Base-by-base conservation (phyloP, 2,329 filamentous ascomycete species). In the Nigrospora osmanthi region DNA sequence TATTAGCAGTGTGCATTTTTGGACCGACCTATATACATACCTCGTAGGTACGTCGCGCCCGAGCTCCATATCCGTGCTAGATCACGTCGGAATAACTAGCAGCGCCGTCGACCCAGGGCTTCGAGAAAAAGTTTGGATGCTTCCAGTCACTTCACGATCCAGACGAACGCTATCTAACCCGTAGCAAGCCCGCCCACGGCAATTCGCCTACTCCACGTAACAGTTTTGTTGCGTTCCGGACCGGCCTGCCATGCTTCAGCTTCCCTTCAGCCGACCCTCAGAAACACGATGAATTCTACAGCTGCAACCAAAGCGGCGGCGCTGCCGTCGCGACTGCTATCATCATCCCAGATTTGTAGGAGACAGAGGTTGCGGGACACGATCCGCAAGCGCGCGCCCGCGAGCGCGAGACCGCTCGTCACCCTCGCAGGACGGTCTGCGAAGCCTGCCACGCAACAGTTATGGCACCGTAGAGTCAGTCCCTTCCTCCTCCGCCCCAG, bases 231-330 rank as follows among this genome's bases (percentile, higher is more conserved):
- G 23, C 23, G 9, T 28, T 28, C 9, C 9, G 23, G 7, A 28
- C 4, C 23, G 9, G 23, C 23, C 23, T 28, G 23, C 10, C 23
- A 28, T 28, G 23, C 23, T 28, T 28, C 23, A 28, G 23, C 23
- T 10, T 28, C 23, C 23, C 23, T 28, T 28, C 23, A 28, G 23
- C 23, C 23, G 4, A 6, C 23, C 23, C 32, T 40, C 42, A 42
- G 42, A 42, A 56, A 49, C 57, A 65, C 52, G 37, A 75, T 76
- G 73, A 75, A 73, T 56, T 63, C 71, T 35, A 69, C 60, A 55
- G 56, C 73, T 51, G 53, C 75, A 48, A 64, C 65, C 49, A 76
- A 38, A 17, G 17, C 37, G 61, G 67, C 69, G 40, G 65, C 65
- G 50, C 62, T 66, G 52, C 72, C 72, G 33, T 63, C 65, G 56